Evolutionary conservation across 306 rosid genomes (phyloP).

Genomic region (Mucuna pruriens): DNA sequence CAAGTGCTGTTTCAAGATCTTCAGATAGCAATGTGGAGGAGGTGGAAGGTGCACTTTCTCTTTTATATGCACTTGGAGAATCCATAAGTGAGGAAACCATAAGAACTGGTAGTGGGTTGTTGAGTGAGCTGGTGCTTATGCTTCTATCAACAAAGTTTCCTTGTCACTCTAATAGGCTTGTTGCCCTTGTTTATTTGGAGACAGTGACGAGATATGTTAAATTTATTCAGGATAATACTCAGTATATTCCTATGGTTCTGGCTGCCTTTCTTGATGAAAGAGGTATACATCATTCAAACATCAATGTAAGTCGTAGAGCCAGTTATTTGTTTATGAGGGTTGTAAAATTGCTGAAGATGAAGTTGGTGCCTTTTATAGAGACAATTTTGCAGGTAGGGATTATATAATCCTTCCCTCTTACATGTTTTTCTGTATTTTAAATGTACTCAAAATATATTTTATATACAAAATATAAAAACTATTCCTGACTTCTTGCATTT

Average conservation of each 20-base stretch:
- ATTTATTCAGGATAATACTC: constrained; percentile 82
- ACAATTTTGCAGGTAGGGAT: constrained; percentile 85
- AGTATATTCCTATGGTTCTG: constrained; percentile 77
- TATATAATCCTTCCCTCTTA: constrained; percentile 20
- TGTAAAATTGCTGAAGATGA: constrained; percentile 84
- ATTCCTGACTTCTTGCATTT: constrained; percentile 7
- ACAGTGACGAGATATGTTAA: constrained; percentile 84
- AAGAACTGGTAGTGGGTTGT: constrained; percentile 67
- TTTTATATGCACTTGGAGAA: constrained; percentile 84
- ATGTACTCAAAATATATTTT: background rate
- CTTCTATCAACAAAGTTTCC: constrained; percentile 82
- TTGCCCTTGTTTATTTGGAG: constrained; percentile 94
- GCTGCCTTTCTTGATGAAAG: constrained; percentile 97
- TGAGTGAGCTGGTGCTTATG: constrained; percentile 77
- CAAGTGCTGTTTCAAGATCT: constrained; percentile 69
- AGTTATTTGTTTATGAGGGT: constrained; percentile 95
- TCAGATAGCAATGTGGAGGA: constrained; percentile 81
- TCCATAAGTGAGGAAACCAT: constrained; percentile 74
- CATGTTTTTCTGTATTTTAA: constrained; percentile 13
- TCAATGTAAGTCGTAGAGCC: constrained; percentile 87
- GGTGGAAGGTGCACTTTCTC: constrained; percentile 90
- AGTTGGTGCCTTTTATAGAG: constrained; percentile 86
- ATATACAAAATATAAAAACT: background rate
- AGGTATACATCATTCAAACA: constrained; percentile 88
- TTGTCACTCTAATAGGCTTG: constrained; percentile 92